phyloP scores from a whole-genome alignment of 768 basidiomycete species.

The Boletus fagicola region DNA sequence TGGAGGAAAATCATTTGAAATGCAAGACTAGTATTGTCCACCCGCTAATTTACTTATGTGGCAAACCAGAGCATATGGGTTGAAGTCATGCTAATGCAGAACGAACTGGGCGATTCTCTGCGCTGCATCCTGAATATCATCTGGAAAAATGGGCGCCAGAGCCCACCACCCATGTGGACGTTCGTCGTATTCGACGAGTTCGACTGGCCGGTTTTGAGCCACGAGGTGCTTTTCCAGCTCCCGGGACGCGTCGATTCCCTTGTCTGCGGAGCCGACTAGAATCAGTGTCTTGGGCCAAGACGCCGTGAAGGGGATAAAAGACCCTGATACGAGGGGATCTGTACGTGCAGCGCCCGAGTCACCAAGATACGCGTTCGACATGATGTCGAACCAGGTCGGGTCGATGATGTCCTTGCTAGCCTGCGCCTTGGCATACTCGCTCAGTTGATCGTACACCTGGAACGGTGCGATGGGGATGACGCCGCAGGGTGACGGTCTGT shows the following conservation, averaged over 20 bases:
- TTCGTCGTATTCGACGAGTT: conserved; percentile 26
- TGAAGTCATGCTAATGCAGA: neutral
- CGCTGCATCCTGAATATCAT: conserved; percentile 8
- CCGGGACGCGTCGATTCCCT: conserved; percentile 7
- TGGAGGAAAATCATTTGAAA: neutral
- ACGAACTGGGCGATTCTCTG: conserved; percentile 15
- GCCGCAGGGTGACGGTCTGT: conserved; percentile 46
- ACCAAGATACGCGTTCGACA: conserved; percentile 10
- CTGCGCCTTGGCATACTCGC: conserved; percentile 1
- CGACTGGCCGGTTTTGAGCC: conserved; percentile 2
- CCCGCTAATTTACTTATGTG: neutral
- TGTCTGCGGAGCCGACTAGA: conserved; percentile 21
- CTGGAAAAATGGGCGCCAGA: conserved; percentile 16
- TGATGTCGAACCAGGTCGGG: fast-evolving
- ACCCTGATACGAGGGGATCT: conserved; percentile 21
- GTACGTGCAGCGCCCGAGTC: conserved; percentile 5
- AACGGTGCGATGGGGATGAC: conserved; percentile 56
- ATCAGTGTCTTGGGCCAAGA: conserved; percentile 26
- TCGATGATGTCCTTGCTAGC: conserved; percentile 1
- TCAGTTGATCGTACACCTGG: neutral
- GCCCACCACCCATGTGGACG: conserved; percentile 27
- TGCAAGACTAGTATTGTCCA: too few species aligned
- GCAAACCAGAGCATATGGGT: neutral
- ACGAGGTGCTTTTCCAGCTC: conserved; percentile 9
- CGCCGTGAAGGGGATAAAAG: conserved; percentile 11